Percentiles rank a stretch among this genome's conserved stretches.
phyloP scores from a whole-genome alignment of 805 yeast genomes.

The Suhomyces tanzawaensis region DNA sequence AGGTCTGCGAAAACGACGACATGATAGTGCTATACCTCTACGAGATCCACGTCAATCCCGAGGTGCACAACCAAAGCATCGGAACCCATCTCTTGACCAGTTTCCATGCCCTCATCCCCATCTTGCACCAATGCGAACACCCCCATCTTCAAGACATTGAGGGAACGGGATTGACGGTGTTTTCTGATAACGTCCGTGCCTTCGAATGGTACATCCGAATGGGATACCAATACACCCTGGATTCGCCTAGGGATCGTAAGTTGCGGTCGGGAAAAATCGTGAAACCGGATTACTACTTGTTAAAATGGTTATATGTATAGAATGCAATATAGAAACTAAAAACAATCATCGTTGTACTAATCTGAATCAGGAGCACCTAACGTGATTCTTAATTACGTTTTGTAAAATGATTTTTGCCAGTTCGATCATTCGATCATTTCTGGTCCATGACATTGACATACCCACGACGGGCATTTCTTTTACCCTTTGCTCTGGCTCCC shows the following conservation, averaged over 20 bases:
- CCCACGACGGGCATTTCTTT: constrained; percentile 37
- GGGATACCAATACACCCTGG: constrained; percentile 37
- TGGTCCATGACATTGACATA: constrained; percentile 63
- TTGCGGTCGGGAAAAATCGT: constrained; percentile 40
- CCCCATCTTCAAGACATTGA: constrained; percentile 9
- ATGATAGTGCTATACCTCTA: constrained; percentile 47
- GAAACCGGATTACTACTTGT: constrained; percentile 45
- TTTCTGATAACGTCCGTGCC: constrained; percentile 44
- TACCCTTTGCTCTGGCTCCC: constrained; percentile 20
- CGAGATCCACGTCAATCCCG: constrained; percentile 50
- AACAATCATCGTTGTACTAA: too few relatives aligned
- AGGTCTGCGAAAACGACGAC: constrained; percentile 40
- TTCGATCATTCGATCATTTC: too few relatives aligned
- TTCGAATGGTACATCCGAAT: constrained; percentile 40
- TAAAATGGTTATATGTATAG: constrained; percentile 4
- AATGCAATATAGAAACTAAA: not conserved
- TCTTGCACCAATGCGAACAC: not conserved
- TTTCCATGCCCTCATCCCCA: constrained; percentile 32
- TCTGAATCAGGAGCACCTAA: too few relatives aligned
- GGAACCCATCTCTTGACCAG: constrained; percentile 40
- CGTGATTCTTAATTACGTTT: too few relatives aligned
- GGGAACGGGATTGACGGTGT: constrained; percentile 50
- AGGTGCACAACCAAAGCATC: constrained; percentile 29
- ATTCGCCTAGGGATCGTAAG: constrained; percentile 44
- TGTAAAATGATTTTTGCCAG: too few relatives aligned